These are phyloP conservation scores for Henningerozyma blattae DNA, from an alignment of 805 yeast genomes.

Conservation along the genomic window DNA sequence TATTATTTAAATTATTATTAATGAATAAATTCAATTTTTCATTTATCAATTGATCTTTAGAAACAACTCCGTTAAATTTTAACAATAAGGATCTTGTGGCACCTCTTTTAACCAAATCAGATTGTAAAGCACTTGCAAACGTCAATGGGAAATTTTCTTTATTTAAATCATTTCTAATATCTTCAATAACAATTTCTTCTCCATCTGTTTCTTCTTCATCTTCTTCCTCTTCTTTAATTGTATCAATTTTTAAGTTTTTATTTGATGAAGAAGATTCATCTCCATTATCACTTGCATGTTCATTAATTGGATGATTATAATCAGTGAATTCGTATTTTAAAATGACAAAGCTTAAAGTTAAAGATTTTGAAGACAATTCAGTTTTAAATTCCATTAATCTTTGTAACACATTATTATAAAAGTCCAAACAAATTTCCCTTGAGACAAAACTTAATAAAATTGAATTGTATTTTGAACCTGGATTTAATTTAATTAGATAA, in stretches of 20 bases:
- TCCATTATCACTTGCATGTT: conserved; percentile 21
- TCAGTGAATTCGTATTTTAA: conserved; percentile 29
- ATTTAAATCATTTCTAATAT: too few species aligned
- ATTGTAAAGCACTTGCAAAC: conserved; percentile 6
- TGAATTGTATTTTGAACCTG: conserved; percentile 21
- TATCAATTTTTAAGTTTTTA: conserved; percentile 16
- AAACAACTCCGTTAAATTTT: conserved; percentile 8
- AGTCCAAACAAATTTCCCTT: conserved; percentile 25
- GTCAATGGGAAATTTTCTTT: conserved; percentile 3
- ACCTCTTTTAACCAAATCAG: conserved; percentile 13
- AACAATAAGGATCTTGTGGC: conserved; percentile 20
- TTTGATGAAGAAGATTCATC: conserved; percentile 22
- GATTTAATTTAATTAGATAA: conserved; percentile 26
- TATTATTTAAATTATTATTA: conserved; percentile 6
- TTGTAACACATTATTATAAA: conserved; percentile 27
- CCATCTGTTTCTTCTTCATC: too few species aligned
- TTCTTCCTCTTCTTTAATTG: too few species aligned
- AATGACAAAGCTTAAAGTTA: conserved; percentile 26
- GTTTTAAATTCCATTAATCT: conserved; percentile 26
- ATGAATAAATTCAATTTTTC: conserved; percentile 8
- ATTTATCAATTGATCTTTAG: conserved; percentile 3
- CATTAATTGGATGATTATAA: conserved; percentile 1
- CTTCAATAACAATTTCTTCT: too few species aligned
- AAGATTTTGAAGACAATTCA: conserved; percentile 27
- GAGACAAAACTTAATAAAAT: conserved; percentile 22